Evolutionary conservation across 169 alveolate genomes (phyloP), one percentile per base, ranked within the genome.

Genomic region (Blepharisma undulans): DNA sequence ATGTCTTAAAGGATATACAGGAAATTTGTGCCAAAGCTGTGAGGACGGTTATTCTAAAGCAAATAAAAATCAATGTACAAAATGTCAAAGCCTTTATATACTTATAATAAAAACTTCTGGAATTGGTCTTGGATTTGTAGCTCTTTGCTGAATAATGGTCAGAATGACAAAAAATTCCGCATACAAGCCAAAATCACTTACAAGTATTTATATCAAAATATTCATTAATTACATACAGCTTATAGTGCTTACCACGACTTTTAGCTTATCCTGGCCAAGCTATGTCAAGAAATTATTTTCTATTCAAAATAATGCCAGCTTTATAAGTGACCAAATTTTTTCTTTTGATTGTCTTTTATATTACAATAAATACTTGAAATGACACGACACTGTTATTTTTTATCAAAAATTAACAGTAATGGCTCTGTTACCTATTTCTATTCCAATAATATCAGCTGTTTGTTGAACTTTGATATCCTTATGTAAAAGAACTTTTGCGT

Each of bases 1-100:
- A 18, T 18, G 84, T 32, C 18, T 14, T 18, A 32, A 76, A 18
- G 84, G 84, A 18, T 76, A 93, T 60, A 33, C 77, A 25, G 95
- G 95, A 18, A 86, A 76, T 12, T 21, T 92, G 27, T 93, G 95
- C n/a, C 90, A 77, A 14, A 85, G 81, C 16, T 93, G 95, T 66
- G 80, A 32, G 22, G 72, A 84, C 18, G 95, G 94, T 2, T 93
- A 91, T 33, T 76, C 77, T 81, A 81, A 33, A 32, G 12, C 77
- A 32, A 77, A 72, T 14, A 32, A 81, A 27, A 16, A 32, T 22
- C 14, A 22, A 27, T 81, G 88, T 81, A 12, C 77, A 16, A 25
- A 77, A 10, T 81, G 88, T 33, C 88, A 72, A 21, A 32, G 22
- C 21, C 36, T 32, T 19, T 18, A 25, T 18, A 18, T 76, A 19